These are phyloP conservation scores for Oryza glumipatula DNA, from an alignment of 176 grass and related monocot species.

Conservation along the genomic window DNA sequence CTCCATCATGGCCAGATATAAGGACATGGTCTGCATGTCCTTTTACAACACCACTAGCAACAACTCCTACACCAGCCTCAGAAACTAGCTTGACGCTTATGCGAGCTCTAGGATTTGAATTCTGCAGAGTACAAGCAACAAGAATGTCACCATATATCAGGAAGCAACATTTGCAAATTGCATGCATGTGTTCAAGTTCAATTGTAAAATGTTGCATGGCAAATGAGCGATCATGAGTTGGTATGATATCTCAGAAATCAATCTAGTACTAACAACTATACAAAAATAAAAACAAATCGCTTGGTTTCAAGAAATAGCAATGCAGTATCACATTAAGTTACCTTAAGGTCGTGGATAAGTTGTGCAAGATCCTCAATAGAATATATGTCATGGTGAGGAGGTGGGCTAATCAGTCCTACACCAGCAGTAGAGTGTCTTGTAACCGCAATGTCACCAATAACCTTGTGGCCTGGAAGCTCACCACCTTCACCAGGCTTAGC, in stretches of 20 bases:
- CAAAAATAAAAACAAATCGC: slow-evolving; percentile 6
- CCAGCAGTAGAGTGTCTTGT: slow-evolving; percentile 96
- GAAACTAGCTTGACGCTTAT: slow-evolving; percentile 98
- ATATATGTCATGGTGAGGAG: slow-evolving; percentile 98
- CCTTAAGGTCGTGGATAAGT: slow-evolving; percentile 98
- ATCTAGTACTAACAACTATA: slow-evolving; percentile 4
- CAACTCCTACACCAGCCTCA: slow-evolving; percentile 92
- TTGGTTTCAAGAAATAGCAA: slow-evolving; percentile 26
- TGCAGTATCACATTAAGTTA: slow-evolving; percentile 42
- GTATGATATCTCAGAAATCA: not conserved
- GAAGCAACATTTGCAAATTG: slow-evolving; percentile 25
- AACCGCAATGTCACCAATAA: slow-evolving; percentile 95
- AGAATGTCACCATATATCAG: slow-evolving; percentile 31
- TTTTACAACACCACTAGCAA: slow-evolving; percentile 98
- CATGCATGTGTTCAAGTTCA: slow-evolving; percentile 9
- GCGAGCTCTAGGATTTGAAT: slow-evolving; percentile 84
- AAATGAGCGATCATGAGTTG: not conserved
- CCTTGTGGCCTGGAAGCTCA: slow-evolving; percentile 97
- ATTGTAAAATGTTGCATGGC: not conserved
- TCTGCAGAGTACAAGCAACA: slow-evolving; percentile 54
- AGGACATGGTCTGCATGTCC: slow-evolving; percentile 96
- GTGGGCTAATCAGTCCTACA: slow-evolving; percentile 97
- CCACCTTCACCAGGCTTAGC: slow-evolving; percentile 99
- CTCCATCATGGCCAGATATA: slow-evolving; percentile 97
- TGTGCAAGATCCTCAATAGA: slow-evolving; percentile 98